A percentile compares a stretch with the other conserved stretches of the same genome.
These are phyloP conservation scores for Chimonanthus praecox DNA, from an alignment of 164 flowering plant genomes.

Conservation along the genomic window DNA sequence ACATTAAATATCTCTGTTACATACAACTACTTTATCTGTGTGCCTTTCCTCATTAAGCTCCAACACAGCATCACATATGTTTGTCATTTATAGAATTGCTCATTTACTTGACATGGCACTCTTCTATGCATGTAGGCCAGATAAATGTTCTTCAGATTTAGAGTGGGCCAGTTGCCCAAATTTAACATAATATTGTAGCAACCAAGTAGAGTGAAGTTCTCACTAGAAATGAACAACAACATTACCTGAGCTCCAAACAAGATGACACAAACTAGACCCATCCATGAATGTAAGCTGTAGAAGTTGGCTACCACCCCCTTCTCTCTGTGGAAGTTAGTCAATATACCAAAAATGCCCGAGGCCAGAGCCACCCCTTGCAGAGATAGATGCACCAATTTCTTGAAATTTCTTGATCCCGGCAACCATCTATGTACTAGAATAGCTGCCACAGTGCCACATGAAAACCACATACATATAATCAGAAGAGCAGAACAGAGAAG, in stretches of 20 bases:
- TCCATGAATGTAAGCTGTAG: slow-evolving; percentile 91
- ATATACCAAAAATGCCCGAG: slow-evolving; percentile 76
- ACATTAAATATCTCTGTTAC: no score
- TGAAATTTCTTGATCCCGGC: slow-evolving; percentile 74
- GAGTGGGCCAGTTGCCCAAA: no score
- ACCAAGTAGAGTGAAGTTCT: no score
- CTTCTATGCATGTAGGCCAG: no score
- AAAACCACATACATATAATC: background rate
- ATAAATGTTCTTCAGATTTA: no score
- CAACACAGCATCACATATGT: no score
- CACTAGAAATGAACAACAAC: no score
- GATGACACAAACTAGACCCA: slow-evolving; percentile 71
- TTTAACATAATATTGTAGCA: no score
- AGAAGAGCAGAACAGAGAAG: background rate
- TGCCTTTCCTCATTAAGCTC: no score
- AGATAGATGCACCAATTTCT: slow-evolving; percentile 82
- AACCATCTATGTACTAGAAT: slow-evolving; percentile 81
- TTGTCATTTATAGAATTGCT: no score
- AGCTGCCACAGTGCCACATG: slow-evolving; percentile 54
- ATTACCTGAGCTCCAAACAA: slow-evolving; percentile 76
- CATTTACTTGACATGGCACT: no score
- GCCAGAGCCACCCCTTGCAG: slow-evolving; percentile 87
- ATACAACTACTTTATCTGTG: no score
- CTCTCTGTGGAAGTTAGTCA: slow-evolving; percentile 73
- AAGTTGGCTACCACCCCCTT: slow-evolving; percentile 75